Percentiles rank a stretch among this genome's conserved stretches.
phyloP scores from a whole-genome alignment of 1,284 basidiomycete genomes.

The Ceratobasidium sp. region DNA sequence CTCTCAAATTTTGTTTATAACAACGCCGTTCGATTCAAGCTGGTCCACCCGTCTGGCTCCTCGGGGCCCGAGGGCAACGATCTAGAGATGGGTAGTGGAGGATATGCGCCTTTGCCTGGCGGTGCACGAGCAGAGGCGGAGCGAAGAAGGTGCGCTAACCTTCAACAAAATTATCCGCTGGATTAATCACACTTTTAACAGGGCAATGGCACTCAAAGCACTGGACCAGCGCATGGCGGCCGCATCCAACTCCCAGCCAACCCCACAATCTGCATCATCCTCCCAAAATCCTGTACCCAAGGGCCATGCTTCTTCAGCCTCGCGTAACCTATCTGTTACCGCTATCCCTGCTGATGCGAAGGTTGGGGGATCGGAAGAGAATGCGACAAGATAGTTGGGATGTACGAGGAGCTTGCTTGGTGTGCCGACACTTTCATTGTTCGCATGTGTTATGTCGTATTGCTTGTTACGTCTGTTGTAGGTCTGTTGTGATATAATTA shows the following conservation, averaged over 20 bases:
- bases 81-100: constrained; percentile 70
- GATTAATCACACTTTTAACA: constrained; percentile 53
- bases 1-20: constrained; percentile 79
- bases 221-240: constrained; percentile 90
- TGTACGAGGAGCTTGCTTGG: not conserved
- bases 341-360: constrained; percentile 31
- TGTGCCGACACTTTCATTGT: not conserved
- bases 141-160: constrained; percentile 76
- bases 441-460: not conserved
- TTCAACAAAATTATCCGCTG: not conserved
- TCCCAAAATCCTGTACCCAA: constrained; percentile 22
- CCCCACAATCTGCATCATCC: constrained; percentile 1
- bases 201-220: constrained; percentile 94
- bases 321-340: constrained; percentile 30
- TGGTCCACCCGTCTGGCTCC: constrained; percentile 79
- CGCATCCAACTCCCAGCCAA: constrained; percentile 43
- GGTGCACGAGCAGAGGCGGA: constrained; percentile 94
- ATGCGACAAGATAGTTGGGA: not conserved
- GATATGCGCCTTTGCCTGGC: constrained; percentile 82
- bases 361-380: not conserved
- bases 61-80: constrained; percentile 59
- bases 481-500: constrained; percentile 35
- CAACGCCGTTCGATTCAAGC: constrained; percentile 69
- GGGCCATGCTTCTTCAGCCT: constrained; percentile 12
- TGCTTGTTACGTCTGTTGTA: constrained; percentile 4